Base-by-base conservation (phyloP, 306 rosid species). In the Fragaria vesca region DNA sequence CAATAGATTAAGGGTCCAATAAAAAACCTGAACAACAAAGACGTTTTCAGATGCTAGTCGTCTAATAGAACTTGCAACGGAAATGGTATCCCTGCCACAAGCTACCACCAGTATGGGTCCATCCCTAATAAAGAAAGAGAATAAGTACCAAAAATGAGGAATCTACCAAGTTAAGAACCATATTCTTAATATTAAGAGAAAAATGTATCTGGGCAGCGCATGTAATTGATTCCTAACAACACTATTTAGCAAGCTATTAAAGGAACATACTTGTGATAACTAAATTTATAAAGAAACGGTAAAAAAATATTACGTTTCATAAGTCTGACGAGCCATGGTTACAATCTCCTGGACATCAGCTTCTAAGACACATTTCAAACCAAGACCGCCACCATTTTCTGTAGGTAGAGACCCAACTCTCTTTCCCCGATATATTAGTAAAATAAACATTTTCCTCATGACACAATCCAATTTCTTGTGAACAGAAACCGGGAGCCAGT, bases 51-150 rank as follows among this genome's bases (percentile, higher is more conserved):
- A 83, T 60, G 92, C 97, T 70, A 94, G 77, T 34, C 81, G 91
- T 85, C 88, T 92, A 34, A 92, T 86, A 73, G 93, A 92, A 85
- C 97, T 90, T 28, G 97, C 84, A 82, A 90, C 81, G 60, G 95
- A 83, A 82, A 94, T 88, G 58, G 97, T 92, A 74, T 94, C 97
- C 66, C 97, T 90, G 66, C 98, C 98, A 61, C 91, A 92, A 75
- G 98, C 97, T 76, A 92, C 87, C 86, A 94, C 95, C 88, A 94
- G 75, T 47, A 94, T 76, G 21, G 98, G 98, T 70, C 97, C 98
- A 84, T 90, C 95, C 95, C 98, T 90, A 81, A 70, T 79, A 68
- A 84, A 68, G 58, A 69, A 65, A 28, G 62, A n/a, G 69, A 75
- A 52, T 69, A 82, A 67, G 21, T 57, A 83, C 71, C 68, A 69